These are phyloP conservation scores for Nannizzia gypsea DNA, from an alignment of 2,329 filamentous ascomycete species.

Conservation along the genomic window DNA sequence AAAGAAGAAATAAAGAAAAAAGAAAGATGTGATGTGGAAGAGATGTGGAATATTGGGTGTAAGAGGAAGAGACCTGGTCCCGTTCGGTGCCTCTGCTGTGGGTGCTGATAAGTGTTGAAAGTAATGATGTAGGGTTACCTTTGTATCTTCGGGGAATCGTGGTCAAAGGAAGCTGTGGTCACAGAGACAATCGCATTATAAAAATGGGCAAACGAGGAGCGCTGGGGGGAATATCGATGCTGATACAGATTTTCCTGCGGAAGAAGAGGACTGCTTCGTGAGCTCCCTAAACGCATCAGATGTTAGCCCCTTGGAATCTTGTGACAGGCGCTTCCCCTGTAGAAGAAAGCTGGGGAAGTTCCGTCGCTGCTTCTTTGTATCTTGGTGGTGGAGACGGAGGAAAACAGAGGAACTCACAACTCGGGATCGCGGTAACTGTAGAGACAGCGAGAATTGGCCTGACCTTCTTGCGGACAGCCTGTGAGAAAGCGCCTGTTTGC, in stretches of 20 bases:
- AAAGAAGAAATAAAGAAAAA: neutral
- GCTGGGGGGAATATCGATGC: neutral
- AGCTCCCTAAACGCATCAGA: neutral
- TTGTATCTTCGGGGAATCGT: neutral
- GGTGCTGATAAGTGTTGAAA: neutral
- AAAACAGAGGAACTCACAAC: neutral
- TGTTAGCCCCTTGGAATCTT: neutral
- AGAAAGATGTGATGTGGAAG: neutral
- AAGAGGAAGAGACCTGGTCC: neutral
- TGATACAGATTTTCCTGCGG: neutral
- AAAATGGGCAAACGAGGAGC: neutral
- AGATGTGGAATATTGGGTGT: neutral
- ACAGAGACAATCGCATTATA: neutral
- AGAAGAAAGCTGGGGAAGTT: neutral
- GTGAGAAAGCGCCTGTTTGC: neutral
- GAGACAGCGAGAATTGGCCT: neutral
- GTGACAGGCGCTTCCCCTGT: neutral
- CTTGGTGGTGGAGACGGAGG: neutral
- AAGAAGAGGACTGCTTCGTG: neutral
- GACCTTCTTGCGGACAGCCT: neutral
- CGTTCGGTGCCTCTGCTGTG: neutral
- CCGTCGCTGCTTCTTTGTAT: slow-evolving; percentile 3
- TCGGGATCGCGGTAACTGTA: neutral
- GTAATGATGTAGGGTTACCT: neutral
- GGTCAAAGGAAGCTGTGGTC: neutral